Percentiles rank a stretch among this genome's conserved stretches.
Conservation (phyloP, 345 rosid genomes). For the Theobroma cacao region DNA sequence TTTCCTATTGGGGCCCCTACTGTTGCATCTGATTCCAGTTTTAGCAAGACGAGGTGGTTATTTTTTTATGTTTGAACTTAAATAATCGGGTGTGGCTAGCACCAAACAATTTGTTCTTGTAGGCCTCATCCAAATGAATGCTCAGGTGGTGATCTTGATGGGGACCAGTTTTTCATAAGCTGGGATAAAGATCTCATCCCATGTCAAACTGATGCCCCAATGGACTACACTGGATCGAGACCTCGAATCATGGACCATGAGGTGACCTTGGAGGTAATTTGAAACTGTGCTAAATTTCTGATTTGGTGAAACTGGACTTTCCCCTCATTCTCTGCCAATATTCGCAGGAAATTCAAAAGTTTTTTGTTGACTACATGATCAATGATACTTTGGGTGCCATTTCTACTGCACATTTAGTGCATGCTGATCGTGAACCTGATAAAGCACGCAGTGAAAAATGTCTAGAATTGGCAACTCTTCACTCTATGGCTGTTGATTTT, state of each 20-base stretch:
- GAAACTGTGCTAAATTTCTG: background rate
- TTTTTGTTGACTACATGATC: conserved; percentile 87
- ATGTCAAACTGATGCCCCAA: conserved; percentile 60
- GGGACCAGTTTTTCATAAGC: conserved; percentile 81
- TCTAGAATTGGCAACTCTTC: conserved; percentile 75
- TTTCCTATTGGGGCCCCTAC: background rate
- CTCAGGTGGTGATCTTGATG: conserved; percentile 98
- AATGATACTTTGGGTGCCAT: conserved; percentile 86
- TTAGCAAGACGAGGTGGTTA: background rate
- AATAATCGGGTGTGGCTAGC: conserved; percentile 29
- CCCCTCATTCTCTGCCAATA: conserved; percentile 19
- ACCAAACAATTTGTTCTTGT: conserved; percentile 19
- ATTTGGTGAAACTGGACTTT: background rate
- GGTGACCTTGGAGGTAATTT: conserved; percentile 73
- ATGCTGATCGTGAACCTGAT: conserved; percentile 76
- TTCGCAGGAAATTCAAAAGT: conserved; percentile 79
- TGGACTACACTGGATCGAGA: conserved; percentile 79
- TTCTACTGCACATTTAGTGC: conserved; percentile 89
- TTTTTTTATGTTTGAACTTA: conserved; percentile 1
- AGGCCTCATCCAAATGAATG: conserved; percentile 99
- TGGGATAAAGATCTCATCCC: conserved; percentile 90
- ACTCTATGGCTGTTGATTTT: conserved; percentile 94
- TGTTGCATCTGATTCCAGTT: background rate
- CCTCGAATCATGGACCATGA: conserved; percentile 86
- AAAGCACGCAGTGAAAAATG: conserved; percentile 74